Conservation (phyloP, 1,284 basidiomycete genomes). For the Trametes sp. region DNA sequence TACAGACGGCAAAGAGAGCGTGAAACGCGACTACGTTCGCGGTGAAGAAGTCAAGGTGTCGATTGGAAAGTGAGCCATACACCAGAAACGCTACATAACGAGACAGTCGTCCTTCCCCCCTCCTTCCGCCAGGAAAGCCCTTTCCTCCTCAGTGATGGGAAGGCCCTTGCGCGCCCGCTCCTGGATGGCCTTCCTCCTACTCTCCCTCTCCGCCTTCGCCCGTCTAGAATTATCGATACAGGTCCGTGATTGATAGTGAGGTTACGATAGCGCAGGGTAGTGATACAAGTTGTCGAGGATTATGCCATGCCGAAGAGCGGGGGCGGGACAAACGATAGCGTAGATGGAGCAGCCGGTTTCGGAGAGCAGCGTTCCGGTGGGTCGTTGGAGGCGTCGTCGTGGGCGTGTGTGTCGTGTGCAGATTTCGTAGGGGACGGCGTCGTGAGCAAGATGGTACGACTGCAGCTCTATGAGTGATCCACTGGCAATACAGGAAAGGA, state of each 20-base stretch:
- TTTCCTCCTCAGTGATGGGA: conserved; percentile 58
- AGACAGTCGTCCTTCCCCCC: conserved; percentile 58
- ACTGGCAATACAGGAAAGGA: conserved; percentile 48
- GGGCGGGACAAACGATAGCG: conserved; percentile 65
- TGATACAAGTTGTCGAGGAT: conserved; percentile 36
- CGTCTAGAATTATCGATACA: conserved; percentile 53
- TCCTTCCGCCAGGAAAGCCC: conserved; percentile 61
- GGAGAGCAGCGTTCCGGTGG: conserved; percentile 37
- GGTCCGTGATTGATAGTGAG: conserved; percentile 15
- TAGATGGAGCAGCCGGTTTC: conserved; percentile 31
- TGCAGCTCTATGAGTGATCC: conserved; percentile 71
- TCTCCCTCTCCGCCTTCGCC: conserved; percentile 73
- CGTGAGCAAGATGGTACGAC: conserved; percentile 38
- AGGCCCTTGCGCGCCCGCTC: conserved; percentile 76
- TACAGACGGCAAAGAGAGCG: too few species aligned
- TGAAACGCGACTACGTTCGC: too few species aligned
- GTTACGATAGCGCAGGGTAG: conserved; percentile 27
- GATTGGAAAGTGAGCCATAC: too few species aligned
- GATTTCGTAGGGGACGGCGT: conserved; percentile 39
- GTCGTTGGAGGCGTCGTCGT: conserved; percentile 30
- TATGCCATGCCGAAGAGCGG: conserved; percentile 69
- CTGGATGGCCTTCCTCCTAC: conserved; percentile 68
- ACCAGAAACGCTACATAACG: conserved; percentile 54
- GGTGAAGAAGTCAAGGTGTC: too few species aligned
- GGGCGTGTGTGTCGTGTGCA: conserved; percentile 18